These are phyloP conservation scores for Phytophthora vignae DNA, from an alignment of 352 stramenopile genomes.

Conservation along the genomic window DNA sequence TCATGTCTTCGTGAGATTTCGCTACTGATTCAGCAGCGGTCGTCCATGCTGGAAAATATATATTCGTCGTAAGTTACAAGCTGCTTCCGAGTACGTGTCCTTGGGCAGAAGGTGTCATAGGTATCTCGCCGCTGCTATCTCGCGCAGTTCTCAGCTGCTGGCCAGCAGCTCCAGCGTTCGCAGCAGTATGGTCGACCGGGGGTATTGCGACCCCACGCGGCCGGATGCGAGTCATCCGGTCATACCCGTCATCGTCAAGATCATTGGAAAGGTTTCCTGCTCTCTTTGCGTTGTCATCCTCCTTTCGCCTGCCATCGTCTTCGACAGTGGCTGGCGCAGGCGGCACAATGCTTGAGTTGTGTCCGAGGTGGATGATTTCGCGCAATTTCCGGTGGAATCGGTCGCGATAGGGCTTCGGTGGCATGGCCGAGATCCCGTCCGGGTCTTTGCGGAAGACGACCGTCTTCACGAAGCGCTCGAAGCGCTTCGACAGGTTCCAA, in stretches of 20 bases:
- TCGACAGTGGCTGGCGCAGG: slow-evolving; percentile 17
- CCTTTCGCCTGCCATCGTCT: background rate
- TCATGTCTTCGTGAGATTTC: too few species aligned
- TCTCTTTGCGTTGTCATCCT: slow-evolving; percentile 4
- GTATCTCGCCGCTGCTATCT: slow-evolving; percentile 19
- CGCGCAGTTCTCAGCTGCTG: slow-evolving; percentile 1
- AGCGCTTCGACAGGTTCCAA: slow-evolving; percentile 74
- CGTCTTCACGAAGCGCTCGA: slow-evolving; percentile 83
- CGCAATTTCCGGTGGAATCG: slow-evolving; percentile 79
- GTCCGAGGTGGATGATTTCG: slow-evolving; percentile 76
- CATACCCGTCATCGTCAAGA: slow-evolving; percentile 27
- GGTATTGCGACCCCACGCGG: slow-evolving; percentile 30
- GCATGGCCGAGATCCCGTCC: slow-evolving; percentile 81
- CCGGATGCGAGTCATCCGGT: slow-evolving; percentile 38
- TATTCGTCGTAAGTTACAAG: slow-evolving; percentile 8
- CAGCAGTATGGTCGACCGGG: background rate
- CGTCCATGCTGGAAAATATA: too few species aligned
- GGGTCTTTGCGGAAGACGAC: slow-evolving; percentile 70
- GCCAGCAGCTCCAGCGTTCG: background rate
- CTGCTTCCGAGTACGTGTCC: slow-evolving; percentile 27
- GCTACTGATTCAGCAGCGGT: too few species aligned
- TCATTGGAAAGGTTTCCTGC: slow-evolving; percentile 3
- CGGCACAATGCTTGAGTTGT: slow-evolving; percentile 50
- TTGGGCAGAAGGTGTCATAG: slow-evolving; percentile 29
- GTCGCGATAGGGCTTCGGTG: slow-evolving; percentile 67